A percentile compares a stretch with the other conserved stretches of the same genome.
Evolutionary conservation across 2,329 filamentous ascomycete species (phyloP).

Genomic region (Byssothecium circinans): DNA sequence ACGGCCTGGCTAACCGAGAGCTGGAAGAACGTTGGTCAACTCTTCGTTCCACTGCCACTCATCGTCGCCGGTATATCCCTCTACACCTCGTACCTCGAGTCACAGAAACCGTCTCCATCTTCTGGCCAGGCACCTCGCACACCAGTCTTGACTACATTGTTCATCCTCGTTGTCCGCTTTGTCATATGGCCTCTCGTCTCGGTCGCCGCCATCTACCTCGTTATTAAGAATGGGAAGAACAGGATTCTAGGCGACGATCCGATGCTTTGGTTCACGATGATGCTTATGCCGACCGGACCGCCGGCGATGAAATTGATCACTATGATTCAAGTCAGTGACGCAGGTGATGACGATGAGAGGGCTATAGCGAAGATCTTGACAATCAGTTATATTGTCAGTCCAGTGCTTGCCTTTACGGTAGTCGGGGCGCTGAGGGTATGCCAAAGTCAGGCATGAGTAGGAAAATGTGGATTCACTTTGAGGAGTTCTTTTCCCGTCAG

Average conservation of each 20-base stretch:
- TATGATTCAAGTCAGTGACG: conserved; percentile 53
- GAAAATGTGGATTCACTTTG: too few species aligned
- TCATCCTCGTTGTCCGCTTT: conserved; percentile 31
- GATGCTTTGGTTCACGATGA: conserved; percentile 66
- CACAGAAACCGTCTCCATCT: conserved; percentile 5
- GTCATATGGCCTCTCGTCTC: conserved; percentile 30
- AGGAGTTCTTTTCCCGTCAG: too few species aligned
- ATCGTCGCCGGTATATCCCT: conserved; percentile 34
- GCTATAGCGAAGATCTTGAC: conserved; percentile 55
- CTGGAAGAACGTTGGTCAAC: conserved; percentile 28
- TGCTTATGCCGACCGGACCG: conserved; percentile 60
- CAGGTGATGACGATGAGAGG: conserved; percentile 50
- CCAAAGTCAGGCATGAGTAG: conserved; percentile 15
- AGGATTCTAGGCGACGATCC: conserved; percentile 57
- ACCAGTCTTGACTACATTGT: conserved; percentile 23
- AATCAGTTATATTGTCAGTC: conserved; percentile 34
- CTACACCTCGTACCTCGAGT: conserved; percentile 27
- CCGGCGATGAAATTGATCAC: conserved; percentile 57
- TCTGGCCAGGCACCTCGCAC: conserved; percentile 1
- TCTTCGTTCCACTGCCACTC: conserved; percentile 34
- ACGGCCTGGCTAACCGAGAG: conserved; percentile 35
- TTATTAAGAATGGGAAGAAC: conserved; percentile 53
- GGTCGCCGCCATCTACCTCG: conserved; percentile 56
- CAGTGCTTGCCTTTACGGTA: conserved; percentile 34
- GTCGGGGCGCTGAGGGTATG: conserved; percentile 35